Conservation (phyloP, 164 flowering plant species). For the Macadamia tetraphylla region DNA sequence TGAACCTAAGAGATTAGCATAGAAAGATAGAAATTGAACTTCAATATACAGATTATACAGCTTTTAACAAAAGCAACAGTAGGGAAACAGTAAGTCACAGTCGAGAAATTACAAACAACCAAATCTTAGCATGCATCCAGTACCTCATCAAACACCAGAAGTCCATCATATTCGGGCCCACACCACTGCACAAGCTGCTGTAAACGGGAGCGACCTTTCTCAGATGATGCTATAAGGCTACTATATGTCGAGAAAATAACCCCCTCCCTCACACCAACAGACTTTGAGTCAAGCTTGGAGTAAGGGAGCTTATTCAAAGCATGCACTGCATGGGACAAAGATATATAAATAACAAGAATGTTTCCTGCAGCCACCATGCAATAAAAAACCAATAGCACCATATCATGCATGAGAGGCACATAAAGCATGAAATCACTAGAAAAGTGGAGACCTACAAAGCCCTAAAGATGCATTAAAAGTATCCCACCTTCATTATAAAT, state of each 20-base stretch:
- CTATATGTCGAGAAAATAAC: slow-evolving; percentile 88
- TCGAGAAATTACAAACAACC: neutral
- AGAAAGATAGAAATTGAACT: neutral
- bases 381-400: neutral
- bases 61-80: neutral
- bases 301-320: slow-evolving; percentile 94
- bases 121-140: slow-evolving; percentile 1
- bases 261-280: slow-evolving; percentile 84
- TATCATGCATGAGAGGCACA: neutral
- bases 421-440: neutral
- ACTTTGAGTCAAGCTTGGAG: slow-evolving; percentile 93
- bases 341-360: neutral
- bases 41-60: neutral
- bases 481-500: no score
- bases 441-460: neutral
- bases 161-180: slow-evolving; percentile 78
- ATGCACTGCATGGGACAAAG: slow-evolving; percentile 55
- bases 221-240: slow-evolving; percentile 97
- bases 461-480: no score
- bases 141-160: slow-evolving; percentile 95
- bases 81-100: neutral
- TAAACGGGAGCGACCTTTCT: slow-evolving; percentile 88
- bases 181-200: slow-evolving; percentile 97
- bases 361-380: neutral
- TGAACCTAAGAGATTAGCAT: slow-evolving; percentile 12